Evolutionary conservation across 129 eudicot species (phyloP), one percentile per base, ranked within the genome.

Genomic region (Gnaphalium uliginosum): DNA sequence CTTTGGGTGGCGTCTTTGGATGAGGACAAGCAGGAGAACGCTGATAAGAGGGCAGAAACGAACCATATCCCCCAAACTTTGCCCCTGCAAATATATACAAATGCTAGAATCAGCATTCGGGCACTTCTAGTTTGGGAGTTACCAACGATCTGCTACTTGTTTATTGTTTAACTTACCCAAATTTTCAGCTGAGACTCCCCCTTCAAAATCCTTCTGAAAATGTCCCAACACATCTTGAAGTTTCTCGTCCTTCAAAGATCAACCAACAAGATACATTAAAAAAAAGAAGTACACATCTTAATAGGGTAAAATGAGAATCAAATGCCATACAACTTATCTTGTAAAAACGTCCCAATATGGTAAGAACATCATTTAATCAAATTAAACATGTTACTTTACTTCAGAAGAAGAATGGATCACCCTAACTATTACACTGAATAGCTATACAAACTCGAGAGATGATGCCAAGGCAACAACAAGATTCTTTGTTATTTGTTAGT

Each of bases 161-260:
- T 72, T 22, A 26, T 66, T 63, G 78, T 54, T 6, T 0, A 65
- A 86, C 96, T 90, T 84, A 94, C 99, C 99, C 93, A 94, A 81
- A 77, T 89, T 94, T 84, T 94, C 99, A 41, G 93, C 93, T 9
- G 99, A 90, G 57, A 89, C 93, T 63, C 92, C 97, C 73, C 97
- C 99, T 87, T 94, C 99, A 78, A 94, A 94, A 81, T 94, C 99
- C 80, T 91, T 94, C 84, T 91, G 91, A 76, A 94, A 91, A 87
- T 94, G 97, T 74, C 99, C 99, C 85, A 94, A 72, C 4, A 90
- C 89, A 82, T 89, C 85, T 70, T 94, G 93, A 82, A 94, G 88
- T 83, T 94, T 94, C 82, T 89, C 94, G 79, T 87, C 99, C 99
- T 94, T 78, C 48, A 76, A 72, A 67, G 46, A 77, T 54, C 53